Base-by-base conservation (phyloP, 306 rosid genomes). In the Crotalaria pallida region DNA sequence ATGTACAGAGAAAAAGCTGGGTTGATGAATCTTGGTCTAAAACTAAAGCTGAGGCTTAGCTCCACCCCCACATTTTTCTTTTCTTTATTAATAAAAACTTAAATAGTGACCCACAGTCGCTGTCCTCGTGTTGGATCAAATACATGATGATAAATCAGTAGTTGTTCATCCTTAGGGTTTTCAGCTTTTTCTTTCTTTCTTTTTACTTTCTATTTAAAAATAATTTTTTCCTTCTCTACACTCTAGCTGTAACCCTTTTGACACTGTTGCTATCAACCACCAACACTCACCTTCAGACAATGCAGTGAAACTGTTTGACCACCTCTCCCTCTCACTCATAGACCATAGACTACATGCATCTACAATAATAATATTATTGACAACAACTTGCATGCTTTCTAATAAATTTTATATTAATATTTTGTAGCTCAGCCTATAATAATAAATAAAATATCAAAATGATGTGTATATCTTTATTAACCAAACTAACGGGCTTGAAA, bases 81-180 rank as follows among this genome's bases (percentile, higher is more conserved):
- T 52, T 62, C 34, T 76, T 76, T 53, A 55, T 16, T 58, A 60
- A 75, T 45, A 7, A 75, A 61, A 79, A 82, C 73, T 62, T 49
- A 82, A 83, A 83, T 75, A 83, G 84, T 81, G 79, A 49, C 59
- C 67, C 65, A 75, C 84, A 79, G 86, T 74, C 55, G 66, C 33
- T 79, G 67, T 73, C 81, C 76, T 74, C 77, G 68, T 86, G 67
- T 86, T 82, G 83, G 83, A 74, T 82, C 73, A 82, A 59, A 70
- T 80, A 71, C 58, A 71, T 31, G 36, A 31, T 31, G 36, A 31
- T 51, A 58, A 78, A 77, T 33, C 40, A 67, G 67, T 10, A 27
- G 72, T 69, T 71, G 77, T 65, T 66, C 77, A 75, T 58, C 74
- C 70, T 73, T 79, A 83, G 81, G 78, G 81, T 70, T 66, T 81